Conservation (phyloP, 139 green algal genomes). For the Chlorella sp. region DNA sequence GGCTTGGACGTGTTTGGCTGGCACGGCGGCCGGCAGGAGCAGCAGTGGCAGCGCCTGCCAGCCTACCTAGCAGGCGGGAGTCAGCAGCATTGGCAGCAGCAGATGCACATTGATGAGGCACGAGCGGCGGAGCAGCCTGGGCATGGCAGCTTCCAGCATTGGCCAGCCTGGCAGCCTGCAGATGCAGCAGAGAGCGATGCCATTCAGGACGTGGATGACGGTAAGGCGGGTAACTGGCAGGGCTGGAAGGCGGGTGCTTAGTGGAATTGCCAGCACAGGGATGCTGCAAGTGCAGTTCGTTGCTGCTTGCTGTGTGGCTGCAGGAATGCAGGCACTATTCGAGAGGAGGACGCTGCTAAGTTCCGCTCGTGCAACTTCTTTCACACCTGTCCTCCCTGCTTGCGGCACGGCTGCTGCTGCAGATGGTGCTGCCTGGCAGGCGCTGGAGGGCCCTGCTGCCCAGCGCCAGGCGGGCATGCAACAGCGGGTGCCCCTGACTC, state of each 20-base stretch:
- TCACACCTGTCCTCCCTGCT: not conserved
- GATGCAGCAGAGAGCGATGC: not conserved
- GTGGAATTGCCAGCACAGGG: too few relatives aligned
- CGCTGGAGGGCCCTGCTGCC: not conserved
- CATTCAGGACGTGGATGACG: constrained; percentile 11
- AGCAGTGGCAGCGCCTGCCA: not conserved
- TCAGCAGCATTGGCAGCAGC: not conserved
- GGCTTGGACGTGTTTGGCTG: not conserved
- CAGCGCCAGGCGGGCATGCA: not conserved
- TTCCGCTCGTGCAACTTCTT: too few relatives aligned
- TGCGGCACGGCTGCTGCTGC: not conserved
- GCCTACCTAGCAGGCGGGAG: not conserved
- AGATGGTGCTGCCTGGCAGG: not conserved
- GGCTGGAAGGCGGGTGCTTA: too few relatives aligned
- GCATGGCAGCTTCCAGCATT: not conserved
- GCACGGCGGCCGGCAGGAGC: not conserved
- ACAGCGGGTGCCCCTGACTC: not conserved
- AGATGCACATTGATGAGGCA: not conserved
- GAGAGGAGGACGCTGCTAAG: too few relatives aligned
- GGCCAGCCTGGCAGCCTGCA: not conserved
- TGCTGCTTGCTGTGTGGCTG: too few relatives aligned
- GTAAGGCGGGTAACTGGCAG: not conserved
- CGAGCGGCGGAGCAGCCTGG: not conserved
- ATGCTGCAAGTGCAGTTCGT: too few relatives aligned
- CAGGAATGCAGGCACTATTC: not conserved